phyloP scores from a whole-genome alignment of 768 basidiomycete genomes.

The Serpula lacrymans region DNA sequence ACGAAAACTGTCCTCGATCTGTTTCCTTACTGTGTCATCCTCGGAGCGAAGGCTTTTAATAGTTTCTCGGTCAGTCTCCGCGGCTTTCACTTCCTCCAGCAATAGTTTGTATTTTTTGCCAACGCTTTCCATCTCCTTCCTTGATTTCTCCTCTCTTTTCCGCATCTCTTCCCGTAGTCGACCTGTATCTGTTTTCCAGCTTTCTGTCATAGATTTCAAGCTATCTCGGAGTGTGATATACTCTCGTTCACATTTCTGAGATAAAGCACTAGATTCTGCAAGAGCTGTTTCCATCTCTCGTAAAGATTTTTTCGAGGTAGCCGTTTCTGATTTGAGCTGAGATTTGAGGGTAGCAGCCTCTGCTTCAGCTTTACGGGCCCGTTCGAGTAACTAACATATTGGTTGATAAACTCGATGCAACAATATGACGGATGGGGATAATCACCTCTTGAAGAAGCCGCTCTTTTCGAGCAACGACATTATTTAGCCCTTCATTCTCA shows the following conservation, averaged over 20 bases:
- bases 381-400: slow-evolving; percentile 60
- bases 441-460: slow-evolving; percentile 79
- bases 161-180: slow-evolving; percentile 70
- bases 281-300: slow-evolving; percentile 79
- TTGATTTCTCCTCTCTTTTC: slow-evolving; percentile 67
- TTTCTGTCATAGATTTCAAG: slow-evolving; percentile 65
- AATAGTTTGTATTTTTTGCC: slow-evolving; percentile 68
- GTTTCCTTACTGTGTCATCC: slow-evolving; percentile 44
- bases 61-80: slow-evolving; percentile 42
- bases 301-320: slow-evolving; percentile 67
- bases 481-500: slow-evolving; percentile 87
- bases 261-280: slow-evolving; percentile 69
- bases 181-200: slow-evolving; percentile 73
- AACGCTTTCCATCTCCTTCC: slow-evolving; percentile 61
- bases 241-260: slow-evolving; percentile 80
- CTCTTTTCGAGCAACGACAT: slow-evolving; percentile 86
- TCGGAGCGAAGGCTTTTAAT: slow-evolving; percentile 51
- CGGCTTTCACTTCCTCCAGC: slow-evolving; percentile 57
- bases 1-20: slow-evolving; percentile 60
- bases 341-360: slow-evolving; percentile 65
- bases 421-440: slow-evolving; percentile 1
- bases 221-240: slow-evolving; percentile 77
- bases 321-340: slow-evolving; percentile 71
- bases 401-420: slow-evolving; percentile 3
- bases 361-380: slow-evolving; percentile 83